A percentile compares a stretch with the other conserved stretches of the same genome.
Conservation (phyloP, 495 filamentous ascomycete genomes). For the Neurospora hispaniola region DNA sequence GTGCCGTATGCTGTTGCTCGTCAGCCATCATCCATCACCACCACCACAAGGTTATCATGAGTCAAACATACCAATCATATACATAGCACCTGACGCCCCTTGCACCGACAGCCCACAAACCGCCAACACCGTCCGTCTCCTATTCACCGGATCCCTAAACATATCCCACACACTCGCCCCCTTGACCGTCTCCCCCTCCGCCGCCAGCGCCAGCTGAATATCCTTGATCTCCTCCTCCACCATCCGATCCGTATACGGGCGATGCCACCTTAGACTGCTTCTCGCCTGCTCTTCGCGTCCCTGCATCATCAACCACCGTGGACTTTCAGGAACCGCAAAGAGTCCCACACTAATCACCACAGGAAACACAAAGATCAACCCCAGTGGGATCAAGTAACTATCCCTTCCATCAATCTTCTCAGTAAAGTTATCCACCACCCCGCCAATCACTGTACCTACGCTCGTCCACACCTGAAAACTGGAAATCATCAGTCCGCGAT, state of each 20-base stretch:
- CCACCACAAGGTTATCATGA: background rate
- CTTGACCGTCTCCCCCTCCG: conserved; percentile 31
- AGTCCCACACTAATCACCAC: conserved; percentile 37
- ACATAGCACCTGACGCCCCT: conserved; percentile 50
- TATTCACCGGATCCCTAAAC: conserved; percentile 39
- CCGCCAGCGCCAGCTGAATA: conserved; percentile 37
- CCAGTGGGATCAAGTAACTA: conserved; percentile 46
- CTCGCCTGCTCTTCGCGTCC: conserved; percentile 35
- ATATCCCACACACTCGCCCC: conserved; percentile 36
- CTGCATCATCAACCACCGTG: conserved; percentile 46
- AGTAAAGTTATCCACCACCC: conserved; percentile 47
- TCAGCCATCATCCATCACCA: conserved; percentile 4
- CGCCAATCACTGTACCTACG: conserved; percentile 37
- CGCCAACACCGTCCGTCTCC: conserved; percentile 35
- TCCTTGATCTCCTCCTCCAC: conserved; percentile 37
- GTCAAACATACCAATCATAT: conserved; percentile 36
- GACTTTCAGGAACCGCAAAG: conserved; percentile 50
- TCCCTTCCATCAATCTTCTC: conserved; percentile 28
- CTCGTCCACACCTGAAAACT: conserved; percentile 26
- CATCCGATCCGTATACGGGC: conserved; percentile 28
- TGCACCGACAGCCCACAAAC: conserved; percentile 40
- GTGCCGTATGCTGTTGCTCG: conserved; percentile 39
- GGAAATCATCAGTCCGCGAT: conserved; percentile 35
- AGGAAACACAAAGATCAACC: conserved; percentile 43
- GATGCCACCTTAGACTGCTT: conserved; percentile 31